Percentiles rank a stretch among this genome's conserved stretches.
These are phyloP conservation scores for Sarocladiaceae sp. DNA, from an alignment of 2,329 filamentous ascomycete genomes.

Conservation along the genomic window DNA sequence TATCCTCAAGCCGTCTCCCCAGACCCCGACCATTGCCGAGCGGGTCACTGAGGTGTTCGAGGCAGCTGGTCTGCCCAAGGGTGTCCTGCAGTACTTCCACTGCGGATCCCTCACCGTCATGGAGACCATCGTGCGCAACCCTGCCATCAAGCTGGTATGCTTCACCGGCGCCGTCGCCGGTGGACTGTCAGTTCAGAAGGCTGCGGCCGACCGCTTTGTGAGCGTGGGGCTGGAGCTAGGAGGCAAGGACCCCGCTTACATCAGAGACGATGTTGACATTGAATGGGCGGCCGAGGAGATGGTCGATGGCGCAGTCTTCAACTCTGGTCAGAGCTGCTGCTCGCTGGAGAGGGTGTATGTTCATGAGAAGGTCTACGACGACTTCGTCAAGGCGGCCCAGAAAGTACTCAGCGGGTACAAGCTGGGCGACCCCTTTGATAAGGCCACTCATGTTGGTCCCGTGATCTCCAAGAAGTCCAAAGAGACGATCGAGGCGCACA, in stretches of 20 bases:
- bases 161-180: constrained; percentile 92
- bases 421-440: constrained; percentile 80
- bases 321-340: constrained; percentile 97
- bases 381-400: constrained; percentile 73
- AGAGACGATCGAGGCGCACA: constrained; percentile 68
- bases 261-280: constrained; percentile 78
- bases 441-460: constrained; percentile 75
- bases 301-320: constrained; percentile 93
- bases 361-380: constrained; percentile 74
- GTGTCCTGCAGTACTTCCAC: constrained; percentile 90
- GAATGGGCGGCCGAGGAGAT: constrained; percentile 91
- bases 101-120: constrained; percentile 72
- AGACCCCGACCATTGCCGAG: constrained; percentile 89
- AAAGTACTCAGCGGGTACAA: constrained; percentile 75
- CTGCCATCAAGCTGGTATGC: constrained; percentile 73
- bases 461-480: constrained; percentile 79
- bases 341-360: constrained; percentile 90
- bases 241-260: constrained; percentile 90
- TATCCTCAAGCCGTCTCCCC: constrained; percentile 89
- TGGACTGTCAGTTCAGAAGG: constrained; percentile 77
- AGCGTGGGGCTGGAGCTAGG: constrained; percentile 86
- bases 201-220: constrained; percentile 76
- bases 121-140: constrained; percentile 70
- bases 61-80: constrained; percentile 72
- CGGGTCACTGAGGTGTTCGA: constrained; percentile 70